Conservation (phyloP, 164 flowering plant genomes). For the Litsea cubeba region DNA sequence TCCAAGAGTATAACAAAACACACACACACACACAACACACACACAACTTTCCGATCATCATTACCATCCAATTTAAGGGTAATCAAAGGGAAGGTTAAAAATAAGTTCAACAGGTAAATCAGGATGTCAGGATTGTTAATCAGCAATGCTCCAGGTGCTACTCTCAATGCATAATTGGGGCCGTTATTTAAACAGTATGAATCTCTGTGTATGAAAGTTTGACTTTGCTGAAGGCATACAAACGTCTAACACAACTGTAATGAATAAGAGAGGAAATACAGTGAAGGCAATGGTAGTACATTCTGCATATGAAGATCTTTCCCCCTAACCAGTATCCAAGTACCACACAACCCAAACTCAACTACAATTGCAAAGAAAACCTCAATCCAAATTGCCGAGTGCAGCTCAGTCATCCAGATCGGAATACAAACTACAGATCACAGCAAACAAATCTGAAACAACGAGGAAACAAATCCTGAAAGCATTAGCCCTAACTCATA, state of each 20-base stretch:
- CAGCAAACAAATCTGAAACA: neutral
- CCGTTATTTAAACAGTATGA: neutral
- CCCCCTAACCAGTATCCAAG: neutral
- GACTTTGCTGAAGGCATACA: neutral
- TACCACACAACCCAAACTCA: conserved; percentile 20
- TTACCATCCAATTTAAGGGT: neutral
- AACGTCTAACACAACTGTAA: neutral
- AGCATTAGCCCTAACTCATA: conserved; percentile 6
- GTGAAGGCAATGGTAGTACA: neutral
- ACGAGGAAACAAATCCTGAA: neutral
- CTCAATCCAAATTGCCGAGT: neutral
- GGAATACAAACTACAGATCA: neutral
- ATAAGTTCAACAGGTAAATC: no score
- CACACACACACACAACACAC: no score
- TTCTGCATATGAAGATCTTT: neutral
- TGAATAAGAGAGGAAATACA: no score
- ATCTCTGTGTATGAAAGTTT: no score
- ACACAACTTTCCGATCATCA: neutral
- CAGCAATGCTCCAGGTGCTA: neutral
- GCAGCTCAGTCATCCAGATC: neutral
- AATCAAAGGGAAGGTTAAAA: neutral
- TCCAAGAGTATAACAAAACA: neutral
- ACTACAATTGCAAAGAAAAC: conserved; percentile 22
- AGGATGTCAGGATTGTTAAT: neutral
- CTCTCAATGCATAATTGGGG: neutral